Evolutionary conservation across 352 stramenopile genomes (phyloP), one percentile per base, ranked within the genome.

Genomic region (Chrysophaeum taylorii): DNA sequence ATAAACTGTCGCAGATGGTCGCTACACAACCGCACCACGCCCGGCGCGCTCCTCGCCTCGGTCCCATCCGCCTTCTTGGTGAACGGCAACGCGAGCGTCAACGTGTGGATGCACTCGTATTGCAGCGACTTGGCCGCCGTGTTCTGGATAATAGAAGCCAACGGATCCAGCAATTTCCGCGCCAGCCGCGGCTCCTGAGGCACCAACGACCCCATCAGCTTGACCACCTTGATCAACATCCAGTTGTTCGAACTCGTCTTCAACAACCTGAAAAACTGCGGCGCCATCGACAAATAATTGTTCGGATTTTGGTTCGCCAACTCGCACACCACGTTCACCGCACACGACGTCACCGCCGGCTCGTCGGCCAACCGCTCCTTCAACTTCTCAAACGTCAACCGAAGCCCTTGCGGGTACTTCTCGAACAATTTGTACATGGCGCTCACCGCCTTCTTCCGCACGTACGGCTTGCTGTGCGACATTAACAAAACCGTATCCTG

Each of bases 161-260:
- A 78, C 29, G 95, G 95, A 63, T 98, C 94, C 39, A 99, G 81
- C 37, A 99, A 75, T 76, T 99, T 99, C 33, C 94, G 84, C 0
- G 95, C 95, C 33, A 99, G 82, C 21, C 95, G 85, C 21, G 95
- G 95, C 80, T 99, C 95, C 75, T 98, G 92, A 0, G 92, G 88
- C 39, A 99, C 93, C 18, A 99, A 81, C 35, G 89, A 93, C 33
- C 91, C 92, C 71, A 99, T 81, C 48, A 99, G 86, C 82, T 99
- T 99, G 61, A 98, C 94, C 9, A 99, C 94, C 81, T 99, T 99
- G 83, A 99, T 99, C 64, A 99, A 87, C 94, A 99, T 99, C 95
- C 95, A 99, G 81, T 98, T 98, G 82, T 99, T 99, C 70, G 87
- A 95, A 12, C 87, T 96, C 50, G 89, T 96, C 35, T 92, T 98